Base-by-base conservation (phyloP, 179 eudicot genomes). In the Beta macrorhiza region DNA sequence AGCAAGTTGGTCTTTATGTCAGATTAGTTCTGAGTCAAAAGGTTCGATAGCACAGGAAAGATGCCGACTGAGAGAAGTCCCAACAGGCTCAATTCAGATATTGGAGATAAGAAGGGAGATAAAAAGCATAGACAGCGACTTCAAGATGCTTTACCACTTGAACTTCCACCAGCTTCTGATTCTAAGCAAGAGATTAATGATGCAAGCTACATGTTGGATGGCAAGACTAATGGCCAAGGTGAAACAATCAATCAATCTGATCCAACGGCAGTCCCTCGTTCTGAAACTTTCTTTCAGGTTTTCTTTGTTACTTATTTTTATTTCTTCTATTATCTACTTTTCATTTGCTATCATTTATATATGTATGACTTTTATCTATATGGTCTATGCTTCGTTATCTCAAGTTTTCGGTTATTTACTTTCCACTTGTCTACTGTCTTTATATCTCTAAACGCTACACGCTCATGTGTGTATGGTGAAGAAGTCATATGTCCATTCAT, bases 121-220 rank as follows among this genome's bases (percentile, higher is more conserved):
- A 82, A 83, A 78, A 88, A 90, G 85, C 92, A 84, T 79, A 89
- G 61, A 8, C 91, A 82, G 32, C 90, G 89, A 37, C 86, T 83
- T 79, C 88, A 86, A 78, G 97, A 92, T 87, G 85, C 90, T 79
- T 84, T 87, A 80, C 92, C 92, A 76, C 91, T 86, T 81, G 93
- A 89, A 82, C 80, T 78, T 47, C 85, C 85, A 11, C 78, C 76
- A 57, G 80, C 61, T 51, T 67, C 83, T 1, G 83, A 87, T 58
- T 70, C 85, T 51, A 90, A 90, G 84, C 65, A 59, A 62, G 91
- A 91, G 73, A 64, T 69, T 25, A 84, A 77, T 78, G 73, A 78
- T 73, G 51, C 79, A 42, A 84, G 61, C 55, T 83, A 86, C 77
- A 89, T 59, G 71, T 78, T 83, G 59, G 89, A 86, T 56, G 87